Conservation (phyloP, 176 grass and related monocot species). For the Triticum turgidum region DNA sequence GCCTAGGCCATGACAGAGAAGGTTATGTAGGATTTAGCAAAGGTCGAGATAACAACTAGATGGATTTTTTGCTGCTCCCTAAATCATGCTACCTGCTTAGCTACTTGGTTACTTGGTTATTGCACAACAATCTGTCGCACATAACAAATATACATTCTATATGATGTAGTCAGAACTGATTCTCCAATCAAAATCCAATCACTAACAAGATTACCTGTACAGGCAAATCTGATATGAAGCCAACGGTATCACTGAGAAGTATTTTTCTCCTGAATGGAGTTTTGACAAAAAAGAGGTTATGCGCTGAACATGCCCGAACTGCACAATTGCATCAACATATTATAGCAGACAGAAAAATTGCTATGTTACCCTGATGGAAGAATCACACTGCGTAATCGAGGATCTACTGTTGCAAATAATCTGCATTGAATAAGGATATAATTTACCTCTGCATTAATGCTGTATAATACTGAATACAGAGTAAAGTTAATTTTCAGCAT, state of each 20-base stretch:
- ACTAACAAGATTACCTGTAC: conserved; percentile 61
- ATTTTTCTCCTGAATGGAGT: conserved; percentile 62
- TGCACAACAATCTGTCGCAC: not conserved
- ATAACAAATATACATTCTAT: conserved; percentile 1
- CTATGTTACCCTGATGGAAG: conserved; percentile 87
- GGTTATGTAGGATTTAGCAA: conserved; percentile 9
- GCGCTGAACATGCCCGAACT: not conserved
- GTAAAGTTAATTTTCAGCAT: conserved; percentile 29
- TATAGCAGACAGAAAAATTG: conserved; percentile 25
- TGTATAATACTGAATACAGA: not conserved
- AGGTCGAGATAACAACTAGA: not conserved
- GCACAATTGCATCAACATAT: conserved; percentile 16
- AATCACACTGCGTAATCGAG: conserved; percentile 84
- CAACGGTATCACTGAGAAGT: conserved; percentile 95
- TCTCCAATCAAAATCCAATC: conserved; percentile 11
- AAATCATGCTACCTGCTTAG: conserved; percentile 4
- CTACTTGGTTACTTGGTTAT: not conserved
- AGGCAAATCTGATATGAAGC: conserved; percentile 98
- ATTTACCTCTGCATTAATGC: conserved; percentile 14
- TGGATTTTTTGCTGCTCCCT: conserved; percentile 3
- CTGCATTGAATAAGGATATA: conserved; percentile 44
- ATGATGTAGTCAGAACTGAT: conserved; percentile 3
- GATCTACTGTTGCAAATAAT: conserved; percentile 97
- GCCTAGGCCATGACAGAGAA: not conserved
- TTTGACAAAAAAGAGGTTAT: conserved; percentile 31